Percentiles rank a stretch among this genome's conserved stretches.
phyloP scores from a whole-genome alignment of 768 basidiomycete genomes.

The Roridomyces roridus region DNA sequence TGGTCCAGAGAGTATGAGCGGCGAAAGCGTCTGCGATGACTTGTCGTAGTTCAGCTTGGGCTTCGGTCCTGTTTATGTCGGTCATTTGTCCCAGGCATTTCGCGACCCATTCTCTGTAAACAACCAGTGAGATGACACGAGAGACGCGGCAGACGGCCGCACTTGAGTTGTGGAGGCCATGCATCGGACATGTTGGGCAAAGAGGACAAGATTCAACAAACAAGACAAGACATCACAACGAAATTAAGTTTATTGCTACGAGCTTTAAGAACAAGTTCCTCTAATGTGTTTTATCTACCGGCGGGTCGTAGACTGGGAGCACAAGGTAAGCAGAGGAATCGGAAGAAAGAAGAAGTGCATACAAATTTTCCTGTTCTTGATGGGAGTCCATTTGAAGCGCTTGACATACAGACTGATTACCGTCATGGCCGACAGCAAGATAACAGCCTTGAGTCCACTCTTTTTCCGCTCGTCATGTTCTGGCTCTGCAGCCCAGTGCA shows the following conservation, averaged over 20 bases:
- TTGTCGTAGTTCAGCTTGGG: conserved; percentile 93
- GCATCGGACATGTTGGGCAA: conserved; percentile 75
- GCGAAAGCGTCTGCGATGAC: conserved; percentile 94
- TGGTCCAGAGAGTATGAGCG: conserved; percentile 86
- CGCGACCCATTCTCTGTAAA: conserved; percentile 93
- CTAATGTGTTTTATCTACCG: conserved; percentile 62
- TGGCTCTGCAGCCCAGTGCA: conserved; percentile 97
- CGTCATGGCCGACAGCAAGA: conserved; percentile 87
- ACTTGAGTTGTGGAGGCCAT: conserved; percentile 86
- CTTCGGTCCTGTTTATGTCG: conserved; percentile 83
- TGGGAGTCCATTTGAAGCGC: conserved; percentile 90
- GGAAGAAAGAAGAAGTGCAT: conserved; percentile 37
- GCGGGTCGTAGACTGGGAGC: conserved; percentile 66
- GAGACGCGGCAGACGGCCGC: conserved; percentile 26
- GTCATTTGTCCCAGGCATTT: conserved; percentile 92
- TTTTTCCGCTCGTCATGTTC: conserved; percentile 98
- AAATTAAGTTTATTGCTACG: conserved; percentile 23
- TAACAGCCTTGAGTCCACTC: conserved; percentile 94
- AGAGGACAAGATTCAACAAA: background rate
- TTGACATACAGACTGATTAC: conserved; percentile 88
- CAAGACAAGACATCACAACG: conserved; percentile 7
- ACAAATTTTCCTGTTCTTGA: conserved; percentile 96
- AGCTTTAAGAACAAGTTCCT: conserved; percentile 28
- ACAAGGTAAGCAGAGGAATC: conserved; percentile 4
- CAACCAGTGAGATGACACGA: conserved; percentile 11